Base-by-base conservation (phyloP, 2,329 filamentous ascomycete genomes). In the Zasmidium cellare region DNA sequence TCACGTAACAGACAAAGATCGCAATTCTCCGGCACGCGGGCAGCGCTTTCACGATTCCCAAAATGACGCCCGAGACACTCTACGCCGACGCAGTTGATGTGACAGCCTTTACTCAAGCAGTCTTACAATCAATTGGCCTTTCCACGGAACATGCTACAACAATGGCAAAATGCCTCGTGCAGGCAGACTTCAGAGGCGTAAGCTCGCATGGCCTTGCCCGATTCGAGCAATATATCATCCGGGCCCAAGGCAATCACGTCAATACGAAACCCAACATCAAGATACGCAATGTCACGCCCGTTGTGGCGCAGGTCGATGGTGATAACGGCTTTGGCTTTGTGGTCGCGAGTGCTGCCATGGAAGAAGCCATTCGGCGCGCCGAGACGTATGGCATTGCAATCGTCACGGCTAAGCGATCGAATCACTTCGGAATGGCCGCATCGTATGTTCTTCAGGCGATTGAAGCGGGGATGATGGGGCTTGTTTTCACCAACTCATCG, bases 131-230 rank as follows among this genome's bases (percentile, higher is more conserved):
- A 7, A 31, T 46, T 12, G 54, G 54, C 16, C 14, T 28, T 18
- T 22, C 53, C 12, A 14, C 45, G 11, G 35, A 38, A 16, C 11
- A 44, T 51, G 54, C 54, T 5, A n/a, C 54, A 16, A 41, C 24
- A 16, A 44, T 56, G 35, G 54, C 53, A 14, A n/a, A 19, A n/a
- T 88, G 85, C 57, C 82, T 92, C 1, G 80, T 92, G 1, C 82
- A 84, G 28, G 89, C 89, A 12, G 89, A 92, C 65, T 81, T 92
- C 0, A 86, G 89, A 28, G 89, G 88, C 41, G 86, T 92, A 18
- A 89, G 92, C 69, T 90, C 87, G 0, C 89, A 92, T 69, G 89
- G 87, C 59, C 85, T 88, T 71, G 90, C 90, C 71, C 84, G 89
- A 3, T 85, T 92, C 45, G 88, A 88, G 0, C 89, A 86, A 0